phyloP scores from a whole-genome alignment of 306 rosid genomes.

The Dalbergia cochinchinensis region DNA sequence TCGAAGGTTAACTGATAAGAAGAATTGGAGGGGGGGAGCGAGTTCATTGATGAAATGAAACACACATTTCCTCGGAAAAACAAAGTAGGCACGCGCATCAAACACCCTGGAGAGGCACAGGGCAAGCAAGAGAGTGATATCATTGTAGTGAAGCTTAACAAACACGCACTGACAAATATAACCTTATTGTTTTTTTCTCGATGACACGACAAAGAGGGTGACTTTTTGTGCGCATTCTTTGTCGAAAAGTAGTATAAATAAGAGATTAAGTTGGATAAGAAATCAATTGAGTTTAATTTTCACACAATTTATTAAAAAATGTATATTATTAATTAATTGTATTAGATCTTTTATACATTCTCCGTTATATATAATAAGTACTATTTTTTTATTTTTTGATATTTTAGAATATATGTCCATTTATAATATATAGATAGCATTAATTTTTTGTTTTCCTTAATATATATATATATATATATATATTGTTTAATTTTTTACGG shows the following conservation, averaged over 20 bases:
- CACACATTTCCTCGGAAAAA: slow-evolving; percentile 7
- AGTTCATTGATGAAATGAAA: slow-evolving; percentile 15
- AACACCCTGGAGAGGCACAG: background rate
- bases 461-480: too few relatives aligned
- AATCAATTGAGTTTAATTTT: too few relatives aligned
- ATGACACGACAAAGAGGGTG: slow-evolving; percentile 6
- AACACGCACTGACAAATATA: slow-evolving; percentile 45
- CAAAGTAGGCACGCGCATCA: slow-evolving; percentile 20
- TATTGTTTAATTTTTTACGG: too few relatives aligned
- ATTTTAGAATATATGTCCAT: too few relatives aligned
- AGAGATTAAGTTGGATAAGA: background rate
- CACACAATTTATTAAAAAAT: too few relatives aligned
- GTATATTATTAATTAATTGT: too few relatives aligned
- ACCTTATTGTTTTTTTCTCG: background rate
- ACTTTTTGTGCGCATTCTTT: slow-evolving; percentile 11
- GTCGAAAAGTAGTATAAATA: background rate
- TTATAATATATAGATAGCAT: too few relatives aligned
- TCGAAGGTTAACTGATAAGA: background rate
- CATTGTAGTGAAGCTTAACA: slow-evolving; percentile 43
- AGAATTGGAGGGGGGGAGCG: background rate
- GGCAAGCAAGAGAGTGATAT: slow-evolving; percentile 4
- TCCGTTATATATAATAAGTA: too few relatives aligned
- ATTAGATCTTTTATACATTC: too few relatives aligned
- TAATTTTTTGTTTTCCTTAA: too few relatives aligned
- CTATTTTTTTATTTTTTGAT: too few relatives aligned